Conservation (phyloP, 1,139 yeast species). For the Pichia sp. region DNA sequence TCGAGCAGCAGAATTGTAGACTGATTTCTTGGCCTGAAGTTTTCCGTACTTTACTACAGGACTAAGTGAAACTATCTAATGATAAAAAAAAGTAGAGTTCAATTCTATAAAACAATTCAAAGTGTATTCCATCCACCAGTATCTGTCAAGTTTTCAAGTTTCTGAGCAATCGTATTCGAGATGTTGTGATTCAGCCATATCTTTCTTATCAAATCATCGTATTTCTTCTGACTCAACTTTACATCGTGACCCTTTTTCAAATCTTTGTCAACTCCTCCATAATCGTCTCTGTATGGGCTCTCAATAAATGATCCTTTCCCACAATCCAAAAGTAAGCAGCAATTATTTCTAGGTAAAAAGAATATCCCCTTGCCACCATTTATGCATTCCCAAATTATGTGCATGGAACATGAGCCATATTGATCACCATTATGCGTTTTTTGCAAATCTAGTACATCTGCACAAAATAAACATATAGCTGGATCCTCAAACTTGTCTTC, state of each 20-base stretch:
- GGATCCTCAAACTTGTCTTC: constrained; percentile 52
- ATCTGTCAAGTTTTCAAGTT: constrained; percentile 69
- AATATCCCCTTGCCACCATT: constrained; percentile 64
- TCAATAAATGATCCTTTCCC: constrained; percentile 72
- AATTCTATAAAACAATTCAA: too few species aligned
- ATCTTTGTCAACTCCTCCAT: constrained; percentile 81
- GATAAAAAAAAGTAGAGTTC: too few species aligned
- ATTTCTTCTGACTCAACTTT: constrained; percentile 54
- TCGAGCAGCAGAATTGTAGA: too few species aligned
- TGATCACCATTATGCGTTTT: constrained; percentile 42
- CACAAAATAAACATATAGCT: constrained; percentile 83
- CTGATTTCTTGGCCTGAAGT: too few species aligned
- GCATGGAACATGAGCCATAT: constrained; percentile 65
- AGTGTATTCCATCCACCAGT: constrained; percentile 96
- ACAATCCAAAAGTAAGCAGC: constrained; percentile 58
- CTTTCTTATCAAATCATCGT: constrained; percentile 57
- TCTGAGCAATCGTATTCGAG: constrained; percentile 70
- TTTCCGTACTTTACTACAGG: too few species aligned
- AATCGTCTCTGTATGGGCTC: constrained; percentile 80
- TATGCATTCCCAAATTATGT: constrained; percentile 56
- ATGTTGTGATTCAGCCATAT: constrained; percentile 78
- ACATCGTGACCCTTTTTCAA: constrained; percentile 68
- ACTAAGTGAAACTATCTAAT: too few species aligned
- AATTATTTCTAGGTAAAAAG: constrained; percentile 66
- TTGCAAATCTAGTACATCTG: constrained; percentile 61